Conservation (phyloP, 1,284 basidiomycete species). For the Boletus smithii region DNA sequence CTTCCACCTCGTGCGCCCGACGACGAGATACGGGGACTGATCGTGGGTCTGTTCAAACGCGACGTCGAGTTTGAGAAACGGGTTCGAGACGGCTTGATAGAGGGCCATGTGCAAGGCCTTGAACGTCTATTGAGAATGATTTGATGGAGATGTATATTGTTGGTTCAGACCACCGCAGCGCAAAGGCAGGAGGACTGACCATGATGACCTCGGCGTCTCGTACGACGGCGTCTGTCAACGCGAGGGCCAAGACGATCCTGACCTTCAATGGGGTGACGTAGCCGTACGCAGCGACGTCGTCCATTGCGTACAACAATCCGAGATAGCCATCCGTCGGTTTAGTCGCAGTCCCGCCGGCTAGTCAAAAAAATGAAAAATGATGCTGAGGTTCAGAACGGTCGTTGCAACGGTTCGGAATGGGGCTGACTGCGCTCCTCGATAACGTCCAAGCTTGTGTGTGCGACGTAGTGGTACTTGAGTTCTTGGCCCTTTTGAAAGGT, state of each 20-base stretch:
- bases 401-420: neutral
- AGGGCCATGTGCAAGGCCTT: slow-evolving; percentile 80
- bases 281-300: slow-evolving; percentile 80
- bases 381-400: neutral
- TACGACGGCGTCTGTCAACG: slow-evolving; percentile 74
- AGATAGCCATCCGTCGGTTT: slow-evolving; percentile 73
- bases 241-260: slow-evolving; percentile 74
- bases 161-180: too few relatives aligned
- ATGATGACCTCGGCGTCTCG: slow-evolving; percentile 68
- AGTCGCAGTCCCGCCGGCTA: slow-evolving; percentile 47
- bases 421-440: slow-evolving; percentile 64
- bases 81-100: slow-evolving; percentile 72
- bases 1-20: slow-evolving; percentile 66
- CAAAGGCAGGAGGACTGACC: slow-evolving; percentile 65
- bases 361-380: neutral
- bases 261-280: slow-evolving; percentile 79
- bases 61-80: slow-evolving; percentile 64
- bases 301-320: slow-evolving; percentile 74
- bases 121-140: slow-evolving; percentile 61
- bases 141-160: too few relatives aligned
- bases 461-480: slow-evolving; percentile 79
- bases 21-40: slow-evolving; percentile 51
- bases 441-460: slow-evolving; percentile 73
- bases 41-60: slow-evolving; percentile 48
- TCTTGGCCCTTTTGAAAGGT: slow-evolving; percentile 67